Percentiles rank a stretch among this genome's conserved stretches.
Conservation (phyloP, 2,329 filamentous ascomycete genomes). For the Fusarium verrucosum region DNA sequence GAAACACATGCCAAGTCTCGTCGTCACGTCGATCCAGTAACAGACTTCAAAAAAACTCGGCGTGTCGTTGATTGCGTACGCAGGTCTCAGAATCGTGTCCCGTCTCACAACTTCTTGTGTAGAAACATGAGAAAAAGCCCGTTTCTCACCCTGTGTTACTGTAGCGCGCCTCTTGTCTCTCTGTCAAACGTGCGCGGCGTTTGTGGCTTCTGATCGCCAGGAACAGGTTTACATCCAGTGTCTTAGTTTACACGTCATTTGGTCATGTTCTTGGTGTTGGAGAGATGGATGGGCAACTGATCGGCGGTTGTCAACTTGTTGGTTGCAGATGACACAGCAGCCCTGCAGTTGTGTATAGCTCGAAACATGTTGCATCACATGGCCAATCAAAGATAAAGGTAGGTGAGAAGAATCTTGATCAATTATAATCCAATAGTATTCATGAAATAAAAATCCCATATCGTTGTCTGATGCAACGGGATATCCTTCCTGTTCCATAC, state of each 20-base stretch:
- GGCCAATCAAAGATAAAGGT: background rate
- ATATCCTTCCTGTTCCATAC: conserved; percentile 13
- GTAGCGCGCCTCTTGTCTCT: conserved; percentile 8
- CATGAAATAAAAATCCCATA: conserved; percentile 1
- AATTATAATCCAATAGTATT: background rate
- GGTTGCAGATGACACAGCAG: background rate
- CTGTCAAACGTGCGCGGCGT: conserved; percentile 15
- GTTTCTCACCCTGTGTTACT: conserved; percentile 7
- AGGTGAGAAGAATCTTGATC: background rate
- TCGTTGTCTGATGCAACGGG: conserved; percentile 6
- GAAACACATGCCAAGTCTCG: background rate
- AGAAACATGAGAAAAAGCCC: conserved; percentile 1
- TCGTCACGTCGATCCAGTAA: background rate
- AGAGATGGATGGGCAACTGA: background rate
- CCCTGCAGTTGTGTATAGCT: too few relatives aligned
- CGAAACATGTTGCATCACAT: background rate
- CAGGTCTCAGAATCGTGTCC: conserved; percentile 28
- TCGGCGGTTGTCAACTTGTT: background rate
- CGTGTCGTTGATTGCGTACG: conserved; percentile 22
- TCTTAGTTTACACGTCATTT: conserved; percentile 22
- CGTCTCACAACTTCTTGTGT: conserved; percentile 11
- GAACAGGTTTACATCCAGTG: conserved; percentile 8
- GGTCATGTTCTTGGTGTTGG: background rate
- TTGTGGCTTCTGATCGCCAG: conserved; percentile 22
- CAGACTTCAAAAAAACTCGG: background rate